phyloP scores from a whole-genome alignment of 202 grass and related monocot species.

The Carex sylvatica region DNA sequence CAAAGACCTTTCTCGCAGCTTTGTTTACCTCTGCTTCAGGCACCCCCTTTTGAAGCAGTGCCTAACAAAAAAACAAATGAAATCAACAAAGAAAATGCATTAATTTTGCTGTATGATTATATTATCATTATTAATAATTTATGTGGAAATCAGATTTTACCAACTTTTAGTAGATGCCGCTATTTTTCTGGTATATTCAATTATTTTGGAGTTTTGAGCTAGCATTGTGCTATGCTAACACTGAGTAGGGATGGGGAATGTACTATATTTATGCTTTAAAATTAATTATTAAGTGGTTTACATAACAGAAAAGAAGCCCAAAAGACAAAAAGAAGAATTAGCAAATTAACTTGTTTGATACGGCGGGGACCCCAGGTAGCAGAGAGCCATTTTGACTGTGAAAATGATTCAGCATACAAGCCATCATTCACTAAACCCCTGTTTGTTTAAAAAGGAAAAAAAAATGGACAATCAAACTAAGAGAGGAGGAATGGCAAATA shows the following conservation, averaged over 20 bases:
- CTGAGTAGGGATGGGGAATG: not conserved
- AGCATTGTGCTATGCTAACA: not conserved
- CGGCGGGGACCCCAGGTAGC: slow-evolving; percentile 74
- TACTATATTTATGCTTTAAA: not conserved
- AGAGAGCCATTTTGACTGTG: slow-evolving; percentile 65
- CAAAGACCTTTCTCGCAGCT: slow-evolving; percentile 60
- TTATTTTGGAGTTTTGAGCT: not conserved
- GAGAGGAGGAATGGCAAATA: not conserved
- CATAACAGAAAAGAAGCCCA: not conserved
- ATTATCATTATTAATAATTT: not conserved
- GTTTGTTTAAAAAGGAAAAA: slow-evolving; percentile 30
- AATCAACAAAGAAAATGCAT: not conserved
- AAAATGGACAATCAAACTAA: slow-evolving; percentile 5
- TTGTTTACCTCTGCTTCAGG: slow-evolving; percentile 45
- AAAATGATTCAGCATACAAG: slow-evolving; percentile 84
- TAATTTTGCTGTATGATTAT: not conserved
- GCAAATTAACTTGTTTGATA: slow-evolving; percentile 63
- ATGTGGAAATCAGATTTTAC: not conserved
- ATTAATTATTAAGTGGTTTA: not conserved
- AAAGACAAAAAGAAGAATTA: not conserved
- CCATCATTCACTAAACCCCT: slow-evolving; percentile 86
- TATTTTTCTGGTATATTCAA: not conserved
- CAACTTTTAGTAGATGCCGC: not conserved
- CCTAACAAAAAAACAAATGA: slow-evolving; percentile 36
- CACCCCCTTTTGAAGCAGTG: slow-evolving; percentile 69